Conservation (phyloP, 352 stramenopile genomes). For the Peronospora destructor region DNA sequence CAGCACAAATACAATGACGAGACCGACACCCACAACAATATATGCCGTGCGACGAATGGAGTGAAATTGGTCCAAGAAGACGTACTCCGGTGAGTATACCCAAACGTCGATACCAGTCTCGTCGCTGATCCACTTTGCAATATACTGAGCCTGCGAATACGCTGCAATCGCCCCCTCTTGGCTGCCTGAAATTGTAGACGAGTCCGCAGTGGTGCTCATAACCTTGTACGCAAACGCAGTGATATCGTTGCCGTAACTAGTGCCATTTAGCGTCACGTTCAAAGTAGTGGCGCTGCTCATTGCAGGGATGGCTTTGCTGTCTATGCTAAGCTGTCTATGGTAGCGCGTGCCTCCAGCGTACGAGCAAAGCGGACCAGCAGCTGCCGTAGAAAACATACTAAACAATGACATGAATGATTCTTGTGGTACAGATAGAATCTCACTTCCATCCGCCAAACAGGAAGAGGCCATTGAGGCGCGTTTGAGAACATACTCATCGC, state of each 20-base stretch:
- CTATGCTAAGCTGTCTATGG: constrained; percentile 59
- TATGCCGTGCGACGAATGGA: constrained; percentile 48
- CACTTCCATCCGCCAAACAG: constrained; percentile 35
- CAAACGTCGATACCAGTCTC: constrained; percentile 60
- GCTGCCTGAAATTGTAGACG: constrained; percentile 18
- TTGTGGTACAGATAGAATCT: constrained; percentile 32
- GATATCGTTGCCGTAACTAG: constrained; percentile 38
- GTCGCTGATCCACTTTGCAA: constrained; percentile 61
- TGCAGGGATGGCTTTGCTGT: constrained; percentile 38
- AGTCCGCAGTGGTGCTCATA: constrained; percentile 21
- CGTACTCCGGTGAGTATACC: constrained; percentile 54
- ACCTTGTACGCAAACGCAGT: constrained; percentile 72
- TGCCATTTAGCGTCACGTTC: constrained; percentile 43
- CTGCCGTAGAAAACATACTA: constrained; percentile 53
- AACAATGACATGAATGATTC: constrained; percentile 67
- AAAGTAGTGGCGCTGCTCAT: constrained; percentile 22
- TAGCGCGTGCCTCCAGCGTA: constrained; percentile 61
- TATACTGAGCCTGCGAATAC: constrained; percentile 50
- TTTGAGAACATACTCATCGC: constrained; percentile 10
- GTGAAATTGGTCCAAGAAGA: constrained; percentile 68
- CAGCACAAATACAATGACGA: constrained; percentile 43
- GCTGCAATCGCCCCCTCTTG: constrained; percentile 35
- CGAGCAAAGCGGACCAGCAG: constrained; percentile 38
- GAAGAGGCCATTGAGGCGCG: constrained; percentile 22
- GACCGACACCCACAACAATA: constrained; percentile 38